A percentile compares a stretch with the other conserved stretches of the same genome.
Conservation (phyloP, 2,329 filamentous ascomycete genomes). For the Stachybotrys chartarum region DNA sequence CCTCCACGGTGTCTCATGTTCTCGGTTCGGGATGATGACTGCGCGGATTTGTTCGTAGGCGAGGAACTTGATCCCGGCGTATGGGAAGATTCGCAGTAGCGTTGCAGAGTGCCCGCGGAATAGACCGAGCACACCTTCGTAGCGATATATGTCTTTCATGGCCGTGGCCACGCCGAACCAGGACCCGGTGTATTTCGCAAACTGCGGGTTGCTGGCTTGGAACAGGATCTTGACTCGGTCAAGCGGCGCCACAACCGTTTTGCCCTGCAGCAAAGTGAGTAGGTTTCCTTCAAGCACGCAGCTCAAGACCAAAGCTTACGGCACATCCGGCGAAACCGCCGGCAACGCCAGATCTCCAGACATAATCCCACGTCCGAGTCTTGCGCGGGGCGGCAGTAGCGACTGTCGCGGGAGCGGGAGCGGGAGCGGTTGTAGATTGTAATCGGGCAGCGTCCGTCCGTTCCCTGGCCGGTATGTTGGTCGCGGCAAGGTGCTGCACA, state of each 20-base stretch:
- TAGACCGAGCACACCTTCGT: slow-evolving; percentile 68
- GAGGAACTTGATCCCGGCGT: slow-evolving; percentile 95
- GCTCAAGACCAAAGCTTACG: slow-evolving; percentile 44
- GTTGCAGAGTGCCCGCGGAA: slow-evolving; percentile 95
- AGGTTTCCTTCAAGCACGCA: not conserved
- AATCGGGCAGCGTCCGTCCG: slow-evolving; percentile 4
- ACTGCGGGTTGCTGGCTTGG: slow-evolving; percentile 89
- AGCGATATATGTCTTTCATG: slow-evolving; percentile 72
- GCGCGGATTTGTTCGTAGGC: slow-evolving; percentile 94
- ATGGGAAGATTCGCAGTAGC: slow-evolving; percentile 89
- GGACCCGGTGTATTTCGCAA: slow-evolving; percentile 83
- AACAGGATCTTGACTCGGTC: slow-evolving; percentile 99
- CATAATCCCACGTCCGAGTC: slow-evolving; percentile 71
- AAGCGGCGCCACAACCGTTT: slow-evolving; percentile 90
- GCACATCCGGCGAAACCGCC: slow-evolving; percentile 89
- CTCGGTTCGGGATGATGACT: slow-evolving; percentile 60
- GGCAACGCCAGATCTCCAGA: slow-evolving; percentile 75
- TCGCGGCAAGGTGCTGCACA: slow-evolving; percentile 17
- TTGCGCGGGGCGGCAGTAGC: slow-evolving; percentile 41
- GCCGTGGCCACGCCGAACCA: slow-evolving; percentile 80
- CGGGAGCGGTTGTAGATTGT: slow-evolving; percentile 10
- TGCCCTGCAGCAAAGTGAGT: slow-evolving; percentile 52
- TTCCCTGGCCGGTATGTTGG: not conserved
- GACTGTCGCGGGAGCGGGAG: slow-evolving; percentile 36
- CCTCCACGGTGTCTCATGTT: slow-evolving; percentile 74